Evolutionary conservation across 495 filamentous ascomycete species (phyloP).

Genomic region (Cetradonia linearis): DNA sequence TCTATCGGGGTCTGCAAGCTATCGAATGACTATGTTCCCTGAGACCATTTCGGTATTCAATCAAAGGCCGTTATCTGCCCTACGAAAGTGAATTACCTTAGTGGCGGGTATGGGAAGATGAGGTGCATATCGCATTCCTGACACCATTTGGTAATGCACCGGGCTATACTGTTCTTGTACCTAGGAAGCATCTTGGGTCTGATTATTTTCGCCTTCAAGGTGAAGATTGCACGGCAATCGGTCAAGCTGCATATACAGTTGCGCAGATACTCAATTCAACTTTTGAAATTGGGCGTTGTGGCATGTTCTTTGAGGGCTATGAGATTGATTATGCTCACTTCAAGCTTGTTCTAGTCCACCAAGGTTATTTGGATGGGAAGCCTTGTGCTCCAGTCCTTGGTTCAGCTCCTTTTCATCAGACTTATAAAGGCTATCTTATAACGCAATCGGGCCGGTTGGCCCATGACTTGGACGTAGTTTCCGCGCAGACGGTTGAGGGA

Average conservation of each 20-base stretch:
- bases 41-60: too few species aligned
- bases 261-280: conserved; percentile 4
- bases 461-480: background rate
- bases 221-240: background rate
- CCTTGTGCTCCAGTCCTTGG: background rate
- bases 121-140: background rate
- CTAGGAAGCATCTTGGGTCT: background rate
- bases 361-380: background rate
- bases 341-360: conserved; percentile 20
- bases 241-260: background rate
- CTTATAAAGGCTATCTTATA: background rate
- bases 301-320: conserved; percentile 24
- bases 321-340: conserved; percentile 23
- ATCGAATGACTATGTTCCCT: too few species aligned
- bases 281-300: background rate
- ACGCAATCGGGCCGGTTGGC: background rate
- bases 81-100: background rate
- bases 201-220: background rate
- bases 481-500: background rate
- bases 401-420: background rate
- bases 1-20: too few species aligned
- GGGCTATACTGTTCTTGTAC: background rate
- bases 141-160: background rate
- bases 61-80: too few species aligned
- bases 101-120: background rate